phyloP scores from a whole-genome alignment of 495 filamentous ascomycete genomes.

The Glarea lozoyensis region DNA sequence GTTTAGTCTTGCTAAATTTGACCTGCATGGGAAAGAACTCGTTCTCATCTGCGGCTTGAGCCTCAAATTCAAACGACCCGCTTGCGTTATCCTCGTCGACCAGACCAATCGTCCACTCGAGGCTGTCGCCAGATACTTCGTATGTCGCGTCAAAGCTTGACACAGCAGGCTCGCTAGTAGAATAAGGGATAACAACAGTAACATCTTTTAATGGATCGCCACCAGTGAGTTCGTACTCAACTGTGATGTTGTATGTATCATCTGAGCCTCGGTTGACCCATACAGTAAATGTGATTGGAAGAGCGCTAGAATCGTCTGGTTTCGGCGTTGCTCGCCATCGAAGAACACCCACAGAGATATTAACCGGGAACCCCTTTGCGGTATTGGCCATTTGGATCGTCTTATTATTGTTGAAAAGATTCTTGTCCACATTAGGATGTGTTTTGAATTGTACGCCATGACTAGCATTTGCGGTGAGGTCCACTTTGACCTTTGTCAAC shows the following conservation, averaged over 20 bases:
- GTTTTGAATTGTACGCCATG: conserved; percentile 82
- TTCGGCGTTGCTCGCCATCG: conserved; percentile 76
- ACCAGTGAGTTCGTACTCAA: conserved; percentile 88
- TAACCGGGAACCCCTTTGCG: conserved; percentile 79
- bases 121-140: conserved; percentile 83
- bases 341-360: conserved; percentile 80
- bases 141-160: conserved; percentile 89
- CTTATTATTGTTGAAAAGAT: conserved; percentile 66
- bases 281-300: conserved; percentile 89
- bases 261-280: conserved; percentile 86
- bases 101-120: conserved; percentile 85
- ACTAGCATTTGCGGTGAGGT: conserved; percentile 61
- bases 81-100: conserved; percentile 72
- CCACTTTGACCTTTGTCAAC: conserved; percentile 81
- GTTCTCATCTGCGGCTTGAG: conserved; percentile 69
- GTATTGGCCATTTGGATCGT: conserved; percentile 78
- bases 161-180: conserved; percentile 73
- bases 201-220: conserved; percentile 70
- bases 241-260: conserved; percentile 70
- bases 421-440: conserved; percentile 90
- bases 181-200: conserved; percentile 75
- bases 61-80: conserved; percentile 90
- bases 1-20: conserved; percentile 74
- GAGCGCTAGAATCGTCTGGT: conserved; percentile 58
- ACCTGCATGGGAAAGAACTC: conserved; percentile 98